Percentiles rank a stretch among this genome's conserved stretches.
These are phyloP conservation scores for Fusarium gaditjirri DNA, from an alignment of 2,329 filamentous ascomycete species.

Conservation along the genomic window DNA sequence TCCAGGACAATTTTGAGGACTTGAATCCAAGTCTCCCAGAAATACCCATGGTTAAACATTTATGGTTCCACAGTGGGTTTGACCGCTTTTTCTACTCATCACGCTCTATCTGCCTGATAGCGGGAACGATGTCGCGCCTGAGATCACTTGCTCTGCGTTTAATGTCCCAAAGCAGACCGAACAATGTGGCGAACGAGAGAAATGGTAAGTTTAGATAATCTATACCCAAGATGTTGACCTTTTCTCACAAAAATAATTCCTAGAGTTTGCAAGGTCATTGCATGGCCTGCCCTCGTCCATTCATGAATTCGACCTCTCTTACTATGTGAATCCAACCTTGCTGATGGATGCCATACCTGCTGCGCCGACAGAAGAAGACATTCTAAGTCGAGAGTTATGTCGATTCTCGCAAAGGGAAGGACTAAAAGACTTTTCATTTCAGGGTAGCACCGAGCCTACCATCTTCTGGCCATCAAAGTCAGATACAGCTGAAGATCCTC, in stretches of 20 bases:
- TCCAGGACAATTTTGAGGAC: background rate
- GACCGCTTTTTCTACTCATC: background rate
- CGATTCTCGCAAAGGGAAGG: conserved; percentile 2
- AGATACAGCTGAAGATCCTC: background rate
- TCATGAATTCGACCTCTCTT: background rate
- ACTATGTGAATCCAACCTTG: background rate
- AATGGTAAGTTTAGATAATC: background rate
- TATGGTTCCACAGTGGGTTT: accelerated
- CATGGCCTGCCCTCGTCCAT: background rate
- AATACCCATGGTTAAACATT: background rate
- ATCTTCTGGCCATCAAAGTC: conserved; percentile 10
- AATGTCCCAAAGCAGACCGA: background rate
- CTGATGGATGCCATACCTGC: background rate
- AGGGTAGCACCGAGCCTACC: background rate
- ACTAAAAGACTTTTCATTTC: background rate
- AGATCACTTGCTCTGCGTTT: background rate
- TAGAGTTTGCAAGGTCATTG: background rate
- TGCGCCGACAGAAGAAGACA: background rate
- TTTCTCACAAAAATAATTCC: background rate
- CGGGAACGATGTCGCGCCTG: conserved; percentile 2
- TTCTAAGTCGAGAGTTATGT: background rate
- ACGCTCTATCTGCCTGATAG: background rate
- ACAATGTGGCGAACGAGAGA: background rate
- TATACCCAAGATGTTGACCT: accelerated
- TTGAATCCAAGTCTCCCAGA: background rate